Evolutionary conservation across 2,329 filamentous ascomycete species (phyloP), one percentile per base, ranked within the genome.

Genomic region (Cladosporium sp.): DNA sequence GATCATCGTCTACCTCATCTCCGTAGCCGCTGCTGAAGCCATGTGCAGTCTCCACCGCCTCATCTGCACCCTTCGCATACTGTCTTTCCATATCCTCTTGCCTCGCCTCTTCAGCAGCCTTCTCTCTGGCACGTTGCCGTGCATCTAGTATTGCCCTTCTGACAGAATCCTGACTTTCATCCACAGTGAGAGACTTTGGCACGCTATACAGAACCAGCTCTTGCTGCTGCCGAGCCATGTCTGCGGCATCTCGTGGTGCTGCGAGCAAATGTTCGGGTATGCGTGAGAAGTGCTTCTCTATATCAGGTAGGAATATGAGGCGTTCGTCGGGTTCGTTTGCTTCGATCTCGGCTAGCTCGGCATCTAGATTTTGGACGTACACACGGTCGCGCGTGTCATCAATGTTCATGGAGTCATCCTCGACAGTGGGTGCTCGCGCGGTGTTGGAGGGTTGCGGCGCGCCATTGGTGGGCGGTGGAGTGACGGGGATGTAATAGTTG

Each of bases 301-400:
- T 86, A 64, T 94, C 88, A 0, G 89, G 84, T 0, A 95, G 78
- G 72, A 96, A 90, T 63, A 91, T 77, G 40, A 94, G 78, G 57
- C 74, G 78, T 57, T 79, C 78, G 18, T 79, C 74, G 53, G 78
- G 75, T 50, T 82, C 76, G 36, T 80, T 74, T 41, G 76, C 72
- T 53, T 86, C 81, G 22, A 78, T 73, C 56, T 85, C 82, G 12
- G 85, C 84, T 40, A 97, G 79, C 70, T 97, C 92, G 59, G 86
- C 86, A 64, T 95, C 90, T 8, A 98, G 76, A 68, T 94, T 84
- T 73, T 91, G 85, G 59, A 98, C 90, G 75, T 93, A 96, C 53
- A 96, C 82, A 63, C 86, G 88, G 72, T 95, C 78, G 61, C 87
- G 86, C 27, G 87, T 85, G 69, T 95, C 85, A 70, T 97, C 91